Conservation (phyloP, 441 rosid genomes). For the Gossypium laxum region DNA sequence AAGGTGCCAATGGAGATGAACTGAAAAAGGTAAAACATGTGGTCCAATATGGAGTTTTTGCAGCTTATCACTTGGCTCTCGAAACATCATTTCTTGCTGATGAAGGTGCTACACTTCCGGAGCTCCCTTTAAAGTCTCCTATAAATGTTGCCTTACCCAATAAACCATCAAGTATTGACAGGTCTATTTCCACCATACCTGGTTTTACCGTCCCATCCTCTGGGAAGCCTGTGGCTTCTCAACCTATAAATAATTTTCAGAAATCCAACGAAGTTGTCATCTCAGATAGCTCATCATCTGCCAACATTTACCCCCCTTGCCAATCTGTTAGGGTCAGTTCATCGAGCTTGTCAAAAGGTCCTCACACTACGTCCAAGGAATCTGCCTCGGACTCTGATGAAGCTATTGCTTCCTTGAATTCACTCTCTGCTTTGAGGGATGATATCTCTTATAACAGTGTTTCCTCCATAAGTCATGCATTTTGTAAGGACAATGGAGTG, state of each 20-base stretch:
- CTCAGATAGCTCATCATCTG: constrained; percentile 26
- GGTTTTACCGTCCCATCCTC: constrained; percentile 40
- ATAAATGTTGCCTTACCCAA: constrained; percentile 63
- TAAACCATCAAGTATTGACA: constrained; percentile 45
- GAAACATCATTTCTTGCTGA: constrained; percentile 75
- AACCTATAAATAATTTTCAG: constrained; percentile 27
- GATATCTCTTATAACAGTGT: constrained; percentile 18
- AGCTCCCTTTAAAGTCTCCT: constrained; percentile 55
- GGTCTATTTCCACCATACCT: constrained; percentile 65
- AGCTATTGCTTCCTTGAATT: constrained; percentile 19
- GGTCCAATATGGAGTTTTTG: constrained; percentile 68
- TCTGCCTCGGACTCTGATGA: constrained; percentile 18
- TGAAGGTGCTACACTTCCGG: constrained; percentile 71
- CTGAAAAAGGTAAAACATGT: constrained; percentile 70
- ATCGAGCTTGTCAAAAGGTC: constrained; percentile 28
- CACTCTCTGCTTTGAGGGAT: constrained; percentile 19
- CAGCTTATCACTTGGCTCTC: constrained; percentile 71
- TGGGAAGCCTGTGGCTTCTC: constrained; percentile 33
- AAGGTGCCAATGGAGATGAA: constrained; percentile 59
- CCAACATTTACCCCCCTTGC: constrained; percentile 24
- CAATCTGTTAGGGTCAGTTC: constrained; percentile 28
- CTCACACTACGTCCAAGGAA: constrained; percentile 19
- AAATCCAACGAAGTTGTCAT: constrained; percentile 25
- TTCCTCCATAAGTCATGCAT: constrained; percentile 21
- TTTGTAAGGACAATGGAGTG: constrained; percentile 25